Conservation (phyloP, 2,329 filamentous ascomycete genomes). For the Penicillium palitans region DNA sequence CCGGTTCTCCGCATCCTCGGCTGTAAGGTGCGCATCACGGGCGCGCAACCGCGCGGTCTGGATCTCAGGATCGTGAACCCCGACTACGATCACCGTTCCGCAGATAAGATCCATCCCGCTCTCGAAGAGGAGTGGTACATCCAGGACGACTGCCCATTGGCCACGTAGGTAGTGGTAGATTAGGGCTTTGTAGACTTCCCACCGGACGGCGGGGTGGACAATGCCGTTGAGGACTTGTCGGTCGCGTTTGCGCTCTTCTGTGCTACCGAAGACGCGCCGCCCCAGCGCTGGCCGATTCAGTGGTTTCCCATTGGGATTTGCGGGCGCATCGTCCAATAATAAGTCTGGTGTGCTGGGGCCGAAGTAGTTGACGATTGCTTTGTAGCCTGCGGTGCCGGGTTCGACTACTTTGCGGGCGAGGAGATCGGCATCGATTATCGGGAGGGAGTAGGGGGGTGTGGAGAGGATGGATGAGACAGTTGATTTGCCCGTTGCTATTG, state of each 20-base stretch:
- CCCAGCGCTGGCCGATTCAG: conserved; percentile 86
- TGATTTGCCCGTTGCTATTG: conserved; percentile 97
- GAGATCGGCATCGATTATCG: conserved; percentile 90
- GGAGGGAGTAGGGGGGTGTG: conserved; percentile 76
- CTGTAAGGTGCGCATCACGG: conserved; percentile 73
- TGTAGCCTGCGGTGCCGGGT: conserved; percentile 82
- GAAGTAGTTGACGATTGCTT: conserved; percentile 79
- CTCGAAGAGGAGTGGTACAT: conserved; percentile 91
- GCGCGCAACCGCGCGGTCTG: conserved; percentile 78
- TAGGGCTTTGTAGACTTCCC: conserved; percentile 75
- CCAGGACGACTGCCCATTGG: conserved; percentile 84
- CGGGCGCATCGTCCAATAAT: conserved; percentile 58
- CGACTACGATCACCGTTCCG: conserved; percentile 82
- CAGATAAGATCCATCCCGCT: conserved; percentile 81
- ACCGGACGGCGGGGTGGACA: conserved; percentile 85
- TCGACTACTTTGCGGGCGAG: conserved; percentile 92
- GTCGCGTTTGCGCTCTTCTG: conserved; percentile 68
- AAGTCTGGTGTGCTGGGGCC: conserved; percentile 80
- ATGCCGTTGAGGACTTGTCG: conserved; percentile 80
- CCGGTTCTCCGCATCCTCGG: conserved; percentile 84
- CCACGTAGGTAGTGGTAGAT: conserved; percentile 72
- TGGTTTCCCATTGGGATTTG: conserved; percentile 50
- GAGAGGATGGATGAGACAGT: conserved; percentile 86
- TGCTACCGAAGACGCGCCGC: conserved; percentile 79
- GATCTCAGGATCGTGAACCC: conserved; percentile 72